Evolutionary conservation across 2,329 filamentous ascomycete species (phyloP), one percentile per base, ranked within the genome.

Genomic region (Phaeomoniella chlamydospora): DNA sequence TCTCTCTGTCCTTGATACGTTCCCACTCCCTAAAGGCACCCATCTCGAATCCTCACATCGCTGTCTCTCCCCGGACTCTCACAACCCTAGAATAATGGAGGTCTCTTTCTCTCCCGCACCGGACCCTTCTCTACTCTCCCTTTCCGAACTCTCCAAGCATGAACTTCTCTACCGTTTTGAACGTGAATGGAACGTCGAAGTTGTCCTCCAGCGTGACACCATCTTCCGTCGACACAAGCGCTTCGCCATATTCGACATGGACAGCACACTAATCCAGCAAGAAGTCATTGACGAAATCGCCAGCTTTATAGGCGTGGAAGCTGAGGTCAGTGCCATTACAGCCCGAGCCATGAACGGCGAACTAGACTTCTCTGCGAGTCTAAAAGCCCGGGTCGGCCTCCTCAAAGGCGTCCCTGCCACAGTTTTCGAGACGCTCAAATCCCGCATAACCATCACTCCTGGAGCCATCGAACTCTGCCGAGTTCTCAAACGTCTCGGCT

Each of bases 221-320:
- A 66, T 88, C 18, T 85, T 79, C 65, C 69, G 85, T 39, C 72
- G 79, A 17, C 74, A 92, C 57, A 87, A 87, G 45, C 74, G 88
- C 5, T 67, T 96, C 9, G 86, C 88, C 3, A 84, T 94, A 18
- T 98, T 98, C 52, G 90, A 98, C 57, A 98, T 98, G 90, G 90
- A 98, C 62, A 90, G 81, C 57, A 98, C 90, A 0, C 71, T 98
- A 41, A 96, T 98, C 54, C 81, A 88, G 37, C 87, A 98, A 57
- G 90, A 98, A 62, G 87, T 94, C 41, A 96, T 98, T 53, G 90
- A 98, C 57, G 77, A 96, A 49, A 78, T 98, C 38, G 90, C 90
- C 3, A 77, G 80, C 37, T 80, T 80, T 26, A 74, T 94, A 2
- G 83, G 85, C 36, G 71, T 92, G n/a, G 76, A 84, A 47, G 76